Evolutionary conservation across 176 grass and related monocot species (phyloP).

Genomic region (Oryza meyeriana): DNA sequence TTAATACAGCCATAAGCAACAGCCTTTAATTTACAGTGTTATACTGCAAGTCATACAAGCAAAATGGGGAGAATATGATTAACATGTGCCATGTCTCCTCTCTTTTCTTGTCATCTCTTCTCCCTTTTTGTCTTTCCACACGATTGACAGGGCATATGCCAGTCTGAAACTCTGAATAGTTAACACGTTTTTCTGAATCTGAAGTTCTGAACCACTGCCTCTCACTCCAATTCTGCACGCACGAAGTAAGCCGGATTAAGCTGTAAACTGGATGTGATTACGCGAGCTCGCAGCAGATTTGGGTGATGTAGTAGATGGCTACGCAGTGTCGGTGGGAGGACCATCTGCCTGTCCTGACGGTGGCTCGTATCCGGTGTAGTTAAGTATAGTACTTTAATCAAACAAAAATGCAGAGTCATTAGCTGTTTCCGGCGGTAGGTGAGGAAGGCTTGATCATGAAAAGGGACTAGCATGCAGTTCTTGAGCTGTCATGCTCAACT

Average conservation of each 20-base stretch:
- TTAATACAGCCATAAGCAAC: neutral
- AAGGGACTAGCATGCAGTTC: neutral
- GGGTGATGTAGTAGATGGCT: no score
- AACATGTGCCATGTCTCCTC: neutral
- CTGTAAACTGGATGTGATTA: conserved; percentile 1
- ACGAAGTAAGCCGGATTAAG: neutral
- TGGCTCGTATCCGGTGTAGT: neutral
- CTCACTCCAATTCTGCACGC: conserved; percentile 6
- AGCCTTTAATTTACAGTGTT: neutral
- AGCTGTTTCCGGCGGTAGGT: conserved; percentile 11
- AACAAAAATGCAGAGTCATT: neutral
- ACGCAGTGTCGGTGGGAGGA: conserved; percentile 45
- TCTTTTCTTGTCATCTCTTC: neutral
- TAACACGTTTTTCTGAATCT: neutral
- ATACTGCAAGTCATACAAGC: neutral
- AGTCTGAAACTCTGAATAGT: conserved; percentile 20
- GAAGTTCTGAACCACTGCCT: neutral
- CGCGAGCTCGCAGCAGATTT: conserved; percentile 2
- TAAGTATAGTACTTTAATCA: neutral
- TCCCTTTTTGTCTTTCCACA: neutral
- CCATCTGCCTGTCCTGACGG: neutral
- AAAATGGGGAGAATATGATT: neutral
- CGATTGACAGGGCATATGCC: neutral
- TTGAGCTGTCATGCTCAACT: conserved; percentile 39
- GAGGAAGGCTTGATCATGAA: conserved; percentile 14